Evolutionary conservation across 208 protist species (phyloP), one percentile per base, ranked within the genome.

Genomic region (Sergeia podlipaevii): DNA sequence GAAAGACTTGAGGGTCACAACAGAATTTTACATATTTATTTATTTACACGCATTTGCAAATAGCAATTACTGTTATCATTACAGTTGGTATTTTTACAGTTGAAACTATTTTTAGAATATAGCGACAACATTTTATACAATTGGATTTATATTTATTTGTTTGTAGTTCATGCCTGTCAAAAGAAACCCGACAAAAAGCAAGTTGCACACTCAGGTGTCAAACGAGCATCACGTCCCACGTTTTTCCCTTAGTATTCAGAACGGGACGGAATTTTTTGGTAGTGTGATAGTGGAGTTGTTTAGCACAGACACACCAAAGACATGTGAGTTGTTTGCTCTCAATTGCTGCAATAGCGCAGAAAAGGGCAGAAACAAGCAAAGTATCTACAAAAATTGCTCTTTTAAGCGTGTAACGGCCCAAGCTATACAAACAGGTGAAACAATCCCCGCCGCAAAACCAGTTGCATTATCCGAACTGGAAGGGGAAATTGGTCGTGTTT

Each of bases 341-440:
- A 83, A 72, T 26, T 78, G 64, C 45, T 44, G 71, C 10, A 65
- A 28, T 24, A 51, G 42, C 10, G 77, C 46, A 4, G 87, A 87
- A 29, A 86, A 80, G 28, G 77, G 66, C 43, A 68, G 60, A 18
- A 51, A 37, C 2, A 91, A 88, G 42, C 71, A 80, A 55, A 51
- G 42, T 29, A 68, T 61, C n/a, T 81, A 71, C 47, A 83, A 74
- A 63, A 74, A 78, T 27, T 79, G 65, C 41, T 65, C 66, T 17
- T 77, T 94, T 56, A 42, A 63, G 46, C 65, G 87, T 3, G 52
- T 91, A 18, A 87, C 83, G 33, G 77, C 61, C 18, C 58, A 77
- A 46, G 80, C 68, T 2, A 39, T 94, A 46, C 87, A 94, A 57
- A 85, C 80, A n/a, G 87, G 77, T 10, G 83, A 90, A 41, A 61